Base-by-base conservation (phyloP, 345 rosid species). In the Heritiera littoralis region DNA sequence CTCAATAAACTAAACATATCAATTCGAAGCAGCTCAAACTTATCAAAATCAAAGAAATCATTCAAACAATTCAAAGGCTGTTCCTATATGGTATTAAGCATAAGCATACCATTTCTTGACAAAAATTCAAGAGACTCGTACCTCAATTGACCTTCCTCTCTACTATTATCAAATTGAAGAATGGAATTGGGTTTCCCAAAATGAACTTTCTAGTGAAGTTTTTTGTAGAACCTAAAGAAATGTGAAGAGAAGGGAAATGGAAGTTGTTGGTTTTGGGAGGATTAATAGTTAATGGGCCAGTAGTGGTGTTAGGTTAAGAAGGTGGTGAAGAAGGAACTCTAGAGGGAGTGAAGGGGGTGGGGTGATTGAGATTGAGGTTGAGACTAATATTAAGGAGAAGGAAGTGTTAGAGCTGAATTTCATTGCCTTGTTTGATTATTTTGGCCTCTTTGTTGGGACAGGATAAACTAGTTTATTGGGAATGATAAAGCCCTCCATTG, bases 321-420 rank as follows among this genome's bases (percentile, higher is more conserved):
- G 98, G 79, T 90, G 89, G 67, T 93, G 89, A 54, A 95, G 91
- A 58, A 95, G 89, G 0, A 95, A 89, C 68, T 95, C 98, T 10
- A 93, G 84, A 45, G 93, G 94, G 20, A 86, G 78, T 1, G 90
- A 78, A 1, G 84, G 63, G 91, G 75, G 28, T 0, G 84, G 63
- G 91, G 75, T 20, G 93, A 72, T 40, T 80, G 81, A 32, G 89
- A 66, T 9, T 81, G 89, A 43, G 92, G 87, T 23, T 23, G 28
- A 23, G 28, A 23, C 28, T 23, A 23, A 23, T 23, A 23, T 23
- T 23, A 23, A 67, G 92, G 90, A 5, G 82, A 88, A 11, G 90
- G 95, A 23, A 91, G 87, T 1, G 86, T 81, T 8, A 94, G 97
- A 92, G 79, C 86, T 90, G 94, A 89, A 90, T 82, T 87, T 91